A percentile compares a stretch with the other conserved stretches of the same genome.
phyloP scores from a whole-genome alignment of 768 basidiomycete genomes.

The Phaffia australis region DNA sequence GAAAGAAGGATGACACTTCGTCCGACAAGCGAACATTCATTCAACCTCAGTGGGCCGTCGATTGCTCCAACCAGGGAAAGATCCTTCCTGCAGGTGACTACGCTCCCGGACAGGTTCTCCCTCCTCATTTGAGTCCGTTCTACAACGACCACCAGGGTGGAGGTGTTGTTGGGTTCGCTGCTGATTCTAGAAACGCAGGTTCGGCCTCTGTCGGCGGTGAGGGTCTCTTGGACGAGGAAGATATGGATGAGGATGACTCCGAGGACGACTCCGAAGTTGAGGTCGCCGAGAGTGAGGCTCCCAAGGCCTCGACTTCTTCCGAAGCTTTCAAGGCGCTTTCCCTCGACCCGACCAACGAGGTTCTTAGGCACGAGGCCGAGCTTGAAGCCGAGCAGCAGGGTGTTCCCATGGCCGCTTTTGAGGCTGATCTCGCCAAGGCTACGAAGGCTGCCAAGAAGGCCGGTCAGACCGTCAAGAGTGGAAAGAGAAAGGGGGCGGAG shows the following conservation, averaged over 20 bases:
- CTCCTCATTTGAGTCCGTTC: slow-evolving; percentile 93
- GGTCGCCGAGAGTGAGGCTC: slow-evolving; percentile 30
- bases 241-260: slow-evolving; percentile 48
- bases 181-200: slow-evolving; percentile 25
- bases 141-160: slow-evolving; percentile 37
- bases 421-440: slow-evolving; percentile 57
- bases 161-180: slow-evolving; percentile 44
- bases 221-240: slow-evolving; percentile 31
- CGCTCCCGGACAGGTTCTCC: slow-evolving; percentile 69
- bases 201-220: slow-evolving; percentile 29
- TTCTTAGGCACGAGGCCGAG: slow-evolving; percentile 72
- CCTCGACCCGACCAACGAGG: slow-evolving; percentile 48
- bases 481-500: slow-evolving; percentile 27
- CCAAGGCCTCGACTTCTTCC: slow-evolving; percentile 29
- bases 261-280: slow-evolving; percentile 38
- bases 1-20: slow-evolving; percentile 46
- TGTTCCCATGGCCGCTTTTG: slow-evolving; percentile 65
- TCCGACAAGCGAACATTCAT: slow-evolving; percentile 67
- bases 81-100: slow-evolving; percentile 65
- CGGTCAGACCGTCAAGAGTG: slow-evolving; percentile 25
- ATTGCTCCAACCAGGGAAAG: slow-evolving; percentile 80
- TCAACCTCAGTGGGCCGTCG: slow-evolving; percentile 96
- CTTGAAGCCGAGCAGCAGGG: slow-evolving; percentile 83
- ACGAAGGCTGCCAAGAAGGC: slow-evolving; percentile 30
- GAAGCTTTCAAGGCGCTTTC: slow-evolving; percentile 40